Conservation (phyloP, 495 filamentous ascomycete species). For the Ramalina peruviana region DNA sequence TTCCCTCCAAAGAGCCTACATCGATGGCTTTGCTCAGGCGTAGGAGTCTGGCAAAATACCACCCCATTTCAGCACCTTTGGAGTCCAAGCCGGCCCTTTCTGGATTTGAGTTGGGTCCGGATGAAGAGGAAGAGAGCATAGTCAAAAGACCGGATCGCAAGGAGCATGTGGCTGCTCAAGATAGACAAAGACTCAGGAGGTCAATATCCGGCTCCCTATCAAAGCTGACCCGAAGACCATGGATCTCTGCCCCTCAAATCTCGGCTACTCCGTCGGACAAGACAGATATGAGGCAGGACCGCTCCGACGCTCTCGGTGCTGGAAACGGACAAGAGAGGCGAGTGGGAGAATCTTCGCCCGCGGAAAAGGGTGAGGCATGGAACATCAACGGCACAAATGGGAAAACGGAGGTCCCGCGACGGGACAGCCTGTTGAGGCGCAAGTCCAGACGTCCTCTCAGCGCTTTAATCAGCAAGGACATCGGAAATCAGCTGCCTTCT, state of each 20-base stretch:
- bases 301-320: slow-evolving; percentile 3
- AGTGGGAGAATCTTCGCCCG: slow-evolving; percentile 17
- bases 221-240: slow-evolving; percentile 52
- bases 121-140: not conserved
- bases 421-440: slow-evolving; percentile 29
- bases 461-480: slow-evolving; percentile 32
- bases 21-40: not conserved
- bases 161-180: not conserved
- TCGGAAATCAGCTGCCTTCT: slow-evolving; percentile 28
- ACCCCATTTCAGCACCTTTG: not conserved
- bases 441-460: slow-evolving; percentile 38
- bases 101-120: slow-evolving; percentile 4
- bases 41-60: slow-evolving; percentile 1
- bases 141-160: not conserved
- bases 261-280: slow-evolving; percentile 38
- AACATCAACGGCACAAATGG: slow-evolving; percentile 16
- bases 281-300: slow-evolving; percentile 14
- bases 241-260: slow-evolving; percentile 47
- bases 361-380: slow-evolving; percentile 21
- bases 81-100: not conserved
- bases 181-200: slow-evolving; percentile 21
- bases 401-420: slow-evolving; percentile 20
- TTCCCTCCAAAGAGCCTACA: not conserved
- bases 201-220: slow-evolving; percentile 52
- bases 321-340: slow-evolving; percentile 18